These are phyloP conservation scores for Xerocomellus chrysenteron DNA, from an alignment of 768 basidiomycete genomes.

Conservation along the genomic window DNA sequence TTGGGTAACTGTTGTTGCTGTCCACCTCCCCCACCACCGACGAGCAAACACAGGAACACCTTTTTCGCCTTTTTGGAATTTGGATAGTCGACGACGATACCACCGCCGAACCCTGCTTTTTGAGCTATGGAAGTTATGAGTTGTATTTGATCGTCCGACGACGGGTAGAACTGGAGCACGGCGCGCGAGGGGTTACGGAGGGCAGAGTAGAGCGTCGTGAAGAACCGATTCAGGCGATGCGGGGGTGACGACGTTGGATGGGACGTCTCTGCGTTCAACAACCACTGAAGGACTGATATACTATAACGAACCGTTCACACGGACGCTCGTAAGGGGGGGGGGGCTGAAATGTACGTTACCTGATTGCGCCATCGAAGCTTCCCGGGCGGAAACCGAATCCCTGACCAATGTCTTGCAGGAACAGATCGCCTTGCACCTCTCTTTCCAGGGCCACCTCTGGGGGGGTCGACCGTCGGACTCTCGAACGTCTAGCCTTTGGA, in stretches of 20 bases:
- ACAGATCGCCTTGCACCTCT: conserved; percentile 94
- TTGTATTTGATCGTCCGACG: conserved; percentile 95
- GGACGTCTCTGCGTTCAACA: conserved; percentile 93
- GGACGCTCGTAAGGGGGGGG: not conserved
- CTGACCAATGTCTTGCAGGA: conserved; percentile 97
- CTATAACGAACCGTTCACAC: conserved; percentile 39
- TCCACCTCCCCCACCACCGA: conserved; percentile 67
- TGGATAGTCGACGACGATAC: conserved; percentile 94
- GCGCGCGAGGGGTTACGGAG: conserved; percentile 85
- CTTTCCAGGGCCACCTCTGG: conserved; percentile 93
- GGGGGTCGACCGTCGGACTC: not conserved
- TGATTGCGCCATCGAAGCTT: conserved; percentile 97
- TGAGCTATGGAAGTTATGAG: conserved; percentile 92
- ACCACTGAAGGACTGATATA: conserved; percentile 98
- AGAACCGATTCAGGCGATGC: conserved; percentile 83
- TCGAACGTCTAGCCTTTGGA: not conserved
- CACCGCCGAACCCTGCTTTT: conserved; percentile 94
- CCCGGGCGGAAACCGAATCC: conserved; percentile 97
- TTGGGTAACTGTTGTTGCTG: conserved; percentile 68
- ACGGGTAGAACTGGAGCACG: conserved; percentile 93
- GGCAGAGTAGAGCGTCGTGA: conserved; percentile 86
- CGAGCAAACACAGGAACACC: conserved; percentile 90
- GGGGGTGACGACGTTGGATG: conserved; percentile 87
- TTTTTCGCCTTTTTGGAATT: conserved; percentile 96
- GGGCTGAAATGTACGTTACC: conserved; percentile 43